phyloP scores from a whole-genome alignment of 495 filamentous ascomycete genomes.

The Penicillium odoratum region DNA sequence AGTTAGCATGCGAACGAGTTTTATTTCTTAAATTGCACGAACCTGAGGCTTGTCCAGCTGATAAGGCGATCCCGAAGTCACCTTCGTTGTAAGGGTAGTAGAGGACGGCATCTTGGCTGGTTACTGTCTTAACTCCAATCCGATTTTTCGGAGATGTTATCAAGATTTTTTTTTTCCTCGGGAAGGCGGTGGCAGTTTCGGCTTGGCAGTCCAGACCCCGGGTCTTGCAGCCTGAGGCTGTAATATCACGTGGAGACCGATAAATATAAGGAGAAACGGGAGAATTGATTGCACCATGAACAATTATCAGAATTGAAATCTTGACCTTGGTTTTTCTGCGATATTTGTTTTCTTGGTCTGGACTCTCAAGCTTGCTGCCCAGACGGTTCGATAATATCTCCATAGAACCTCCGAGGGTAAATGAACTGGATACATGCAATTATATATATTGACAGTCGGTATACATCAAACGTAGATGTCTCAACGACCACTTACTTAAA shows the following conservation, averaged over 20 bases:
- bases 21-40: conserved; percentile 12
- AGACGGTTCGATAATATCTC: too few relatives aligned
- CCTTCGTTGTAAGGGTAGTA: conserved; percentile 52
- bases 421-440: too few relatives aligned
- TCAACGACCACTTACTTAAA: too few relatives aligned
- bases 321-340: too few relatives aligned
- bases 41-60: conserved; percentile 67
- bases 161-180: conserved; percentile 18
- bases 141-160: conserved; percentile 34
- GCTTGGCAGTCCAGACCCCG: conserved; percentile 34
- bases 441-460: too few relatives aligned
- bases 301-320: too few relatives aligned
- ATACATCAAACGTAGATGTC: too few relatives aligned
- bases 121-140: conserved; percentile 33
- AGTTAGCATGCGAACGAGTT: conserved; percentile 20
- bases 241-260: background rate
- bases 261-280: background rate
- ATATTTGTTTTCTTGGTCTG: too few relatives aligned
- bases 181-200: conserved; percentile 44
- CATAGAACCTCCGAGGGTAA: too few relatives aligned
- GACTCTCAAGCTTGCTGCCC: too few relatives aligned
- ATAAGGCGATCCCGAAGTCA: conserved; percentile 57
- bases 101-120: conserved; percentile 45
- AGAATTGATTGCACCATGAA: background rate
- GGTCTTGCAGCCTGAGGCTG: conserved; percentile 36